Base-by-base conservation (phyloP, 2,329 filamentous ascomycete species). In the Aspergillus sp. region DNA sequence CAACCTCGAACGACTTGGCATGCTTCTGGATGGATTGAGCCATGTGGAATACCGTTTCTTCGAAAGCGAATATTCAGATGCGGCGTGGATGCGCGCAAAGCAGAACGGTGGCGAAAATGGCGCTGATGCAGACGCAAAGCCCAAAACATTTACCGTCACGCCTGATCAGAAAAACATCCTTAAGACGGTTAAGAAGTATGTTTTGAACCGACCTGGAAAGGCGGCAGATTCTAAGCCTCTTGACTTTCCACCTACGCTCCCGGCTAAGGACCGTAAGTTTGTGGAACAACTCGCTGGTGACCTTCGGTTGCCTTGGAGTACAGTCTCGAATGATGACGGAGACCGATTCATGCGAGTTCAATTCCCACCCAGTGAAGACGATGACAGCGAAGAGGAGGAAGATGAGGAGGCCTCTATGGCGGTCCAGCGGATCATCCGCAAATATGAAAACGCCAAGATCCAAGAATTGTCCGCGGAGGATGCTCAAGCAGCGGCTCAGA, bases 21-120 rank as follows among this genome's bases (percentile, higher is more conserved):
- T 90, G 49, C 83, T 99, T 46, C 80, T 99, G 45, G 86, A 92
- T 33, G 91, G 96, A 71, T 81, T 99, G 56, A 89, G 90, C 55
- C 89, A 93, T 70, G 90, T 96, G 57, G 95, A 99, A 74, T 89
- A 90, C 70, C 85, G 90, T n/a, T 90, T 95, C 69, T 99, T 99
- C 67, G 93, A 99, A 75, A 83, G 87, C 41, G 96, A 98, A 68
- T 88, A 92, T 63, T 84, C 90, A 6, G 92, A 98, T 75, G 88
- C 91, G 50, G 89, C 88, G 68, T 99, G 95, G 95, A 90, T 96
- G 70, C 91, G 89, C 68, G 88, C 91, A 40, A 98, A 97, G 78
- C 86, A 88, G 65, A 86, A 86, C 51, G 88, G 89, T 57, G 80
- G 84, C 55, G 86, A 89, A 64, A 83, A 86, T 39, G 87, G 87